Base-by-base conservation (phyloP, 208 protist species). In the Novymonas esmeraldas region DNA sequence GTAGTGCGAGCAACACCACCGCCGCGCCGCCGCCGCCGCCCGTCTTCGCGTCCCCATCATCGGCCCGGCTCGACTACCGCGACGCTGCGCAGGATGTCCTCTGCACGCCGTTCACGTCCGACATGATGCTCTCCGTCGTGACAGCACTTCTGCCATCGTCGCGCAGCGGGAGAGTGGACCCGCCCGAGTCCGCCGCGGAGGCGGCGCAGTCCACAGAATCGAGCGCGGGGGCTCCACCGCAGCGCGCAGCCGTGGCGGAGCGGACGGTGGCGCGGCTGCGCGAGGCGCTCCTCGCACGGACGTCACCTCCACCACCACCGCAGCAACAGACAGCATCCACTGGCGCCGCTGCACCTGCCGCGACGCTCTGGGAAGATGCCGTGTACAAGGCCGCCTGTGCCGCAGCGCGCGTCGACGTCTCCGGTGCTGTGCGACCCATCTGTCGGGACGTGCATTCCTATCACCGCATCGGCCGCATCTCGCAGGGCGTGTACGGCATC, bases 401-500 rank as follows among this genome's bases (percentile, higher is more conserved):
- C 18, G 22, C 39, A 6, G 63, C 75, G 20, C 45, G 39, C 4
- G 64, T 92, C 31, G 62, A 79, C 6, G 79, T 90, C 10, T 72
- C 67, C 20, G 81, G 83, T 6, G 52, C 58, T 0, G 16, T 22
- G n/a, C 79, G 66, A 14, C 54, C 62, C 24, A 58, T 82, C 28
- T 93, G 91, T 66, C 76, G 76, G 5, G 81, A 85, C 24, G 81
- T 92, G 22, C 65, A 92, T n/a, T 60, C 75, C 42, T 96, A 93
- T 76, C 51, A 64, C 3, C 79, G 75, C 24, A 63, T 82, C 1
- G 64, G 64, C 13, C 61, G 64, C 28, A 82, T 93, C 55, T 84
- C 85, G 2, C 76, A 90, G 41, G 91, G 90, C 28, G 91, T 94
- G 36, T 96, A 96, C 63, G 91, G 91, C 39, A 86, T 96, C 2